Base-by-base conservation (phyloP, 805 yeast genomes). In the Zygoascus biomembranicola region DNA sequence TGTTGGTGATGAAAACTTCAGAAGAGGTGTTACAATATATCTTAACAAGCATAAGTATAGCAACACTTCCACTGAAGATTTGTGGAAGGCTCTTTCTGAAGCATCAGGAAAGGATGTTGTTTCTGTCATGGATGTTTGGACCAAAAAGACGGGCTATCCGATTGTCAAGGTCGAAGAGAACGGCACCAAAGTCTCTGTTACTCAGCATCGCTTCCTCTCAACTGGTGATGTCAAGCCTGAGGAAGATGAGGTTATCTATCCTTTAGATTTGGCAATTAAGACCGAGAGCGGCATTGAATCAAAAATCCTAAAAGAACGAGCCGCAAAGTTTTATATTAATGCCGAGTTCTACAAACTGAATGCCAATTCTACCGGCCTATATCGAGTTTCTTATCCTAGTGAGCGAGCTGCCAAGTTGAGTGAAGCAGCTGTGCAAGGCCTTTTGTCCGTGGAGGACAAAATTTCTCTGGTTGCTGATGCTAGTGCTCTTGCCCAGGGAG, bases 1-100 rank as follows among this genome's bases (percentile, higher is more conserved):
- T 85, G 75, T 86, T 59, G 92, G 92, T 50, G 90, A 81, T 67
- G 88, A 85, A 58, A 77, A 73, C 32, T 86, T 86, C 69, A 79
- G 85, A 61, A 82, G 81, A 66, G 94, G 95, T 69, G 94, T 87
- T 31, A 81, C 94, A 20, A 76, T 78, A 63, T 87, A 87, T 68
- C 77, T 87, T 70, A 82, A 82, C 67, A 81, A 79, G 64, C 90
- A 85, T 69, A 79, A 81, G 61, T 87, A 84, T 75, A 85, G 87
- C 44, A 87, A 87, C 69, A 87, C 95, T 41, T 72, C 78, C 59
- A 86, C 95, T 42, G 76, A 80, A 47, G 92, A 86, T 65, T 75
- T 87, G 63, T 87, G 95, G 95, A 78, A 75, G 59, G 81, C 90
- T 35, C 73, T 87, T 56, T 71, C 84, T 46, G 82, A 79, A 31